These are phyloP conservation scores for Ammopiptanthus mongolicus DNA, from an alignment of 306 rosid genomes.

Conservation along the genomic window DNA sequence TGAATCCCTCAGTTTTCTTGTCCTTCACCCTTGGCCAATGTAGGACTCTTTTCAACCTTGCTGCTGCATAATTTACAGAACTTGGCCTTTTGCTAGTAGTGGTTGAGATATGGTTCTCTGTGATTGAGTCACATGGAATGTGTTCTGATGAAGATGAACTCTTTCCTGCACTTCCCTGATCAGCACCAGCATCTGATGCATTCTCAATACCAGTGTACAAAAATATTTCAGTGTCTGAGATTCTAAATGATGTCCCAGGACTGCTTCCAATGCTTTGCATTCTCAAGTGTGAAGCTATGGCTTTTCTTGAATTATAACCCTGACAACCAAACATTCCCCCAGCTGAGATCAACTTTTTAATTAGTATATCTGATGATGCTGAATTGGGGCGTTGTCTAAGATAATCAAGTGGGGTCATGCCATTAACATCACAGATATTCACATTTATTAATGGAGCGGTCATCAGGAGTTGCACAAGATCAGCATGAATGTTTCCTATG, in stretches of 20 bases:
- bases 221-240: constrained; percentile 79
- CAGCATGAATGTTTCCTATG: constrained; percentile 75
- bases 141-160: constrained; percentile 56
- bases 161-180: constrained; percentile 36
- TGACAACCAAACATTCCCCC: constrained; percentile 82
- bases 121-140: constrained; percentile 28
- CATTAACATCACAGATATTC: constrained; percentile 56
- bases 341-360: constrained; percentile 74
- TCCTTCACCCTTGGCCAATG: constrained; percentile 63
- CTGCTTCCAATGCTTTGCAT: constrained; percentile 74
- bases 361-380: constrained; percentile 69
- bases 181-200: constrained; percentile 38
- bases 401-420: constrained; percentile 90
- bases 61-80: constrained; percentile 67
- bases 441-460: constrained; percentile 59
- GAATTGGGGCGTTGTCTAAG: constrained; percentile 64
- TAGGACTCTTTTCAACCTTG: constrained; percentile 55
- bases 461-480: constrained; percentile 89
- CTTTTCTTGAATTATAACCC: constrained; percentile 68
- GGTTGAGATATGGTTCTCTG: constrained; percentile 30
- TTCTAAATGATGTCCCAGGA: constrained; percentile 81
- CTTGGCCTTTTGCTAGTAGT: constrained; percentile 43
- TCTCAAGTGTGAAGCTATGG: constrained; percentile 76
- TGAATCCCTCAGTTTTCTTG: constrained; percentile 37
- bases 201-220: constrained; percentile 75